Percentiles rank a stretch among this genome's conserved stretches.
These are phyloP conservation scores for Ascochyta rabiei DNA, from an alignment of 2,329 filamentous ascomycete genomes.

Conservation along the genomic window DNA sequence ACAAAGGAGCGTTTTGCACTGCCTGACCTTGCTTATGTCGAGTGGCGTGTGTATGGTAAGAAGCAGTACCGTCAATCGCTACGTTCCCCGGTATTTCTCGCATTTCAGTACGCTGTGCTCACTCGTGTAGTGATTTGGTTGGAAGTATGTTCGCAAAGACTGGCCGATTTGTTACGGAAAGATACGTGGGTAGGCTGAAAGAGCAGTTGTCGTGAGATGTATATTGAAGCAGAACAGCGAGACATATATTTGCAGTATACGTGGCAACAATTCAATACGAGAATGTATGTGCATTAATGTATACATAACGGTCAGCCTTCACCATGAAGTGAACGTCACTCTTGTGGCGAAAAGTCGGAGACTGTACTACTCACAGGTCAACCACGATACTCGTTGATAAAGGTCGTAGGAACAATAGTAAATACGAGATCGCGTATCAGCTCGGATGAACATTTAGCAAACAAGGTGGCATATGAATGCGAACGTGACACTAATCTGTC, in stretches of 20 bases:
- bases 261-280: not conserved
- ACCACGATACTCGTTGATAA: not conserved
- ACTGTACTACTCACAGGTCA: not conserved
- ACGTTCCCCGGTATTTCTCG: not conserved
- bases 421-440: too few species aligned
- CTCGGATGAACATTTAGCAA: not conserved
- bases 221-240: too few species aligned
- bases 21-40: not conserved
- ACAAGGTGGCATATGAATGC: not conserved
- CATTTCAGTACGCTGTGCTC: not conserved
- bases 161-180: not conserved
- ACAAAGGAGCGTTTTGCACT: not conserved
- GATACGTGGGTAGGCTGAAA: not conserved
- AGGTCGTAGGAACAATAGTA: not conserved
- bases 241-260: not conserved
- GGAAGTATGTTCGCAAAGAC: too few species aligned
- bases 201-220: too few species aligned
- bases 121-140: not conserved
- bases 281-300: not conserved
- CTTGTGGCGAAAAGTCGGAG: not conserved
- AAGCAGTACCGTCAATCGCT: not conserved
- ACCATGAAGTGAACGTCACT: not conserved
- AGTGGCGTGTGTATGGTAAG: not conserved
- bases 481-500: not conserved
- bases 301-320: not conserved